phyloP scores from a whole-genome alignment of 306 rosid species.

The Fragaria nilgerrensis region DNA sequence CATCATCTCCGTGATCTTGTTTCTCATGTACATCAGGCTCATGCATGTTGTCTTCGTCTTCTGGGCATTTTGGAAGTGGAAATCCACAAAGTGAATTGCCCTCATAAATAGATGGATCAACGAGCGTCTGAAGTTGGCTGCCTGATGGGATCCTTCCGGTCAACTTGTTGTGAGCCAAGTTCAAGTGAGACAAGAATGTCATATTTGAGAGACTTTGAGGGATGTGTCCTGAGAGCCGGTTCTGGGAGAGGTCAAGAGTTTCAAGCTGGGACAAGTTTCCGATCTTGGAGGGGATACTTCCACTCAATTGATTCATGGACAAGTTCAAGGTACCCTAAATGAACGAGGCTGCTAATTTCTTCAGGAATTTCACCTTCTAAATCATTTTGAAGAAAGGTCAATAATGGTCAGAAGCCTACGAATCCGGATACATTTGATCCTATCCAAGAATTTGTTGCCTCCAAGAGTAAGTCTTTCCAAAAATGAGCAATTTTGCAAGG shows the following conservation, averaged over 20 bases:
- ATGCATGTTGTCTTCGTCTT: not conserved
- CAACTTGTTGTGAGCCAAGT: slow-evolving; percentile 8
- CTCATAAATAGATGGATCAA: not conserved
- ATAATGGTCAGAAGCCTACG: fast-evolving
- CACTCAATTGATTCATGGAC: slow-evolving; percentile 2
- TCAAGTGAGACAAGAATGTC: not conserved
- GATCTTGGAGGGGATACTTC: not conserved
- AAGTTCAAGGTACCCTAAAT: not conserved
- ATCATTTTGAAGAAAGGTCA: not conserved
- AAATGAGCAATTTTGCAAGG: not conserved
- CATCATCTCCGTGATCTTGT: not conserved
- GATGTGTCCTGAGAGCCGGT: not conserved
- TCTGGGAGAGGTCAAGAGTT: slow-evolving; percentile 10
- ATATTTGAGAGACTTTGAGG: not conserved
- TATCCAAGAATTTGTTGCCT: not conserved
- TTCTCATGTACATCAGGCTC: not conserved
- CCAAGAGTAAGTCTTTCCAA: not conserved
- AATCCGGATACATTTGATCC: not conserved
- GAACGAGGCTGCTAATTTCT: not conserved
- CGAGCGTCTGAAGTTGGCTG: not conserved
- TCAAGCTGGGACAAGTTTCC: not conserved
- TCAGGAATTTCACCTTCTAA: slow-evolving; percentile 1
- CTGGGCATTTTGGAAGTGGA: not conserved
- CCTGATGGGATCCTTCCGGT: not conserved
- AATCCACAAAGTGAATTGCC: not conserved